phyloP scores from a whole-genome alignment of 2,329 filamentous ascomycete species.

The Colletotrichum paranaense region DNA sequence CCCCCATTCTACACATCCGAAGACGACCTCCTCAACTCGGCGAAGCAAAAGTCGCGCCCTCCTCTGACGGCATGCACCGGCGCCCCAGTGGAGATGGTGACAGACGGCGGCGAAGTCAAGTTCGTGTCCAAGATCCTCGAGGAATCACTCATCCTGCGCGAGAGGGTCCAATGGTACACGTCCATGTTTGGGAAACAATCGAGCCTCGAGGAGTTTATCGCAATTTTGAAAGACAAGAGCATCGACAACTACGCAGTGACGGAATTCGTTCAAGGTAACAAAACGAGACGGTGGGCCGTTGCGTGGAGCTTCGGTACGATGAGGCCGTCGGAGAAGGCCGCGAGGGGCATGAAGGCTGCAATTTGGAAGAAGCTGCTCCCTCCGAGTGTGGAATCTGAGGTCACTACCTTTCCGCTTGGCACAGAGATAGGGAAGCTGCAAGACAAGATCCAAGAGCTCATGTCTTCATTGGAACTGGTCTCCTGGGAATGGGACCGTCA shows the following conservation, averaged over 20 bases:
- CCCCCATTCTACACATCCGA: conserved; percentile 91
- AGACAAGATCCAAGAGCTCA: conserved; percentile 52
- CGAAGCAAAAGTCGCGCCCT: conserved; percentile 72
- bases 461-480: conserved; percentile 67
- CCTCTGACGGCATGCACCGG: conserved; percentile 83
- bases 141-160: conserved; percentile 71
- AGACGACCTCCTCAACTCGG: conserved; percentile 74
- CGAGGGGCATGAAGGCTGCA: conserved; percentile 55
- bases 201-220: conserved; percentile 73
- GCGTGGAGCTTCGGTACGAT: conserved; percentile 84
- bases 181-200: conserved; percentile 88
- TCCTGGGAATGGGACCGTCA: conserved; percentile 73
- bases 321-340: conserved; percentile 66
- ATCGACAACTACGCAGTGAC: conserved; percentile 86
- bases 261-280: conserved; percentile 80
- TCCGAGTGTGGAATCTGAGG: conserved; percentile 49
- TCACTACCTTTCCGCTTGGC: conserved; percentile 58
- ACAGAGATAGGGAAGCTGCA: conserved; percentile 53
- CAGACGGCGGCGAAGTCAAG: conserved; percentile 77
- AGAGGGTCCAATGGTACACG: conserved; percentile 85
- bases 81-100: conserved; percentile 86
- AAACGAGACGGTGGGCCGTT: conserved; percentile 87
- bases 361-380: conserved; percentile 58
- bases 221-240: conserved; percentile 63
- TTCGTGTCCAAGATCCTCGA: conserved; percentile 79